phyloP scores from a whole-genome alignment of 495 filamentous ascomycete genomes.

The Tuber calosporum region DNA sequence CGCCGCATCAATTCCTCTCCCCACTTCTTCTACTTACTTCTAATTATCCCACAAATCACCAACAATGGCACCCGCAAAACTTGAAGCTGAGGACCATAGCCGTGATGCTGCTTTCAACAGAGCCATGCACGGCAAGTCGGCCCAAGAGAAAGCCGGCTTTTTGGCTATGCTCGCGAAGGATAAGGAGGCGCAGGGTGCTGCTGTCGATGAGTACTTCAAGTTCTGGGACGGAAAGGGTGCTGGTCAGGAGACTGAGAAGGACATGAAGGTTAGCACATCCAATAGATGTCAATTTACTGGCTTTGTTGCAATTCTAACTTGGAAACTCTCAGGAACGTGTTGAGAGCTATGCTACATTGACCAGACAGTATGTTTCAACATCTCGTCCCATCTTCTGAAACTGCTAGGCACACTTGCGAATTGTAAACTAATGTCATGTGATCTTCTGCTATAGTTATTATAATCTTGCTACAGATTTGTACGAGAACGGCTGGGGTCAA shows the following conservation, averaged over 20 bases:
- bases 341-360: conserved; percentile 89
- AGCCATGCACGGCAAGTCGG: conserved; percentile 80
- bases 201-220: conserved; percentile 98
- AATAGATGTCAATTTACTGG: background rate
- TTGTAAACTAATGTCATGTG: background rate
- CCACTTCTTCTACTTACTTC: conserved; percentile 13
- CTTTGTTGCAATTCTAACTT: conserved; percentile 7
- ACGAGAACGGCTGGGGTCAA: conserved; percentile 94
- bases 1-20: conserved; percentile 1
- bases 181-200: conserved; percentile 70
- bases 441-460: conserved; percentile 62
- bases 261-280: conserved; percentile 57
- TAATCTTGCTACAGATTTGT: conserved; percentile 93
- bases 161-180: conserved; percentile 81
- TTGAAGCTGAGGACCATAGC: conserved; percentile 77
- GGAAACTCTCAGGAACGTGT: conserved; percentile 56
- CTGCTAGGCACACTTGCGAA: background rate
- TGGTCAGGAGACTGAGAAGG: conserved; percentile 70
- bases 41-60: conserved; percentile 12
- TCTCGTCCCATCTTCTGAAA: background rate
- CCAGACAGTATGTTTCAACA: conserved; percentile 66
- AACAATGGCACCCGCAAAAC: conserved; percentile 62
- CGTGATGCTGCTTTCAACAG: conserved; percentile 94
- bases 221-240: conserved; percentile 95
- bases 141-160: conserved; percentile 63